Base-by-base conservation (phyloP, 805 yeast species). In the Yamadazyma tumulicola region DNA sequence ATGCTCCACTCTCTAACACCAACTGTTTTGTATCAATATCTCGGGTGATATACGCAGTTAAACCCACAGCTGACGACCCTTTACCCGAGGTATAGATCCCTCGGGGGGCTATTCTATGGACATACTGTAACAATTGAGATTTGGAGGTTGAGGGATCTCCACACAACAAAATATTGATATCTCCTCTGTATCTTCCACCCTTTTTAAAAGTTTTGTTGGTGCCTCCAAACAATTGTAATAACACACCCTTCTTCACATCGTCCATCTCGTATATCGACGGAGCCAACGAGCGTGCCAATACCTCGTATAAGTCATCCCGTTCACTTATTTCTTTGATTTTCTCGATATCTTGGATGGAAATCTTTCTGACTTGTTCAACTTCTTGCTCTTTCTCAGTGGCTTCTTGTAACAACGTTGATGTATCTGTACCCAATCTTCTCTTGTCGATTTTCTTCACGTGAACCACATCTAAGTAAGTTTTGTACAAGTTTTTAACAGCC, bases 131-230 rank as follows among this genome's bases (percentile, higher is more conserved):
- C 29, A 93, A 63, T 60, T 93, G 99, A 3, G 98, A 93, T 57
- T 93, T 93, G 9, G 97, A 81, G 2, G 99, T 93, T 7, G 97
- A 91, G 1, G 99, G 99, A 57, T 93, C 99, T 48, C 99, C 99
- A 66, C 97, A 91, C 27, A 93, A 68, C 37, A 93, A 64, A 31
- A 93, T 73, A 53, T 93, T 93, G 41, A 93, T 80, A 55, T 93
- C 99, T 31, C 99, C 99, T 68, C 99, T 77, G 57, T 89, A 91
- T 43, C 87, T 73, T 3, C 97, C 97, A 49, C 97, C 96, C 57
- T 88, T 89, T 24, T 70, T 66, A 59, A 91, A 87, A 1, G 77
- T 75, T 59, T 93, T 93, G 52, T 91, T 87, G 11, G 97, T 77
- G 38, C 99, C 99, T 13, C 98, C 97, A 59, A 93, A 93, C 35